These are phyloP conservation scores for Lichtheimia corymbifera DNA, from an alignment of 371 early-diverging fungal species.

Conservation along the genomic window DNA sequence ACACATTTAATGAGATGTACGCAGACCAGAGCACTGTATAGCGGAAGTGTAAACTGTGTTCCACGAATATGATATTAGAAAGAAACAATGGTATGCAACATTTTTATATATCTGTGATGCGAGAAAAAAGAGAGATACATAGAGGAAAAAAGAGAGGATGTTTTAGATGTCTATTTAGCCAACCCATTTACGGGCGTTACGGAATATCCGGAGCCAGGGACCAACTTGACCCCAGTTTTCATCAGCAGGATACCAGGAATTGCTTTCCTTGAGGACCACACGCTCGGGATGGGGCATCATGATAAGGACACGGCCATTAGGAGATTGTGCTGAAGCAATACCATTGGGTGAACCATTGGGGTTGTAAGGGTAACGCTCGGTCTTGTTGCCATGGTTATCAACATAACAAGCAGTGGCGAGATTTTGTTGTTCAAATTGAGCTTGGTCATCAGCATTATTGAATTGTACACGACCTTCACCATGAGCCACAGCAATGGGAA, in stretches of 20 bases:
- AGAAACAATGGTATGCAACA: neutral
- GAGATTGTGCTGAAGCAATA: slow-evolving; percentile 80
- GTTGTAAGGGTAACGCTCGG: slow-evolving; percentile 88
- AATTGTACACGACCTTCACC: slow-evolving; percentile 95
- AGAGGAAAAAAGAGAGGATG: neutral
- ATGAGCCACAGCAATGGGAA: slow-evolving; percentile 96
- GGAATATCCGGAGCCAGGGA: slow-evolving; percentile 87
- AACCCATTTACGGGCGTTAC: slow-evolving; percentile 83
- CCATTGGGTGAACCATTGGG: slow-evolving; percentile 93
- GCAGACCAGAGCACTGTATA: too few relatives aligned
- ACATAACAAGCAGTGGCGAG: slow-evolving; percentile 75
- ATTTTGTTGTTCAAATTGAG: slow-evolving; percentile 45
- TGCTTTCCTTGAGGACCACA: slow-evolving; percentile 77
- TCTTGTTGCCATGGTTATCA: slow-evolving; percentile 78
- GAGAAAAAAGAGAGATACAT: neutral
- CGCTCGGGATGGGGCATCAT: slow-evolving; percentile 99
- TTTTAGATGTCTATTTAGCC: slow-evolving; percentile 16
- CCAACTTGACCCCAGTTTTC: slow-evolving; percentile 72
- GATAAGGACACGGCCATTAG: slow-evolving; percentile 87
- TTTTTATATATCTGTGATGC: slow-evolving; percentile 1
- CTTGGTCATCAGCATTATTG: slow-evolving; percentile 40
- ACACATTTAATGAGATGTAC: too few relatives aligned
- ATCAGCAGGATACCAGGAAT: slow-evolving; percentile 84
- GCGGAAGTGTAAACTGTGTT: too few relatives aligned
- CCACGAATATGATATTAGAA: neutral